Percentiles rank a stretch among this genome's conserved stretches.
These are phyloP conservation scores for Alternaria postmessia DNA, from an alignment of 2,329 filamentous ascomycete species.

Conservation along the genomic window DNA sequence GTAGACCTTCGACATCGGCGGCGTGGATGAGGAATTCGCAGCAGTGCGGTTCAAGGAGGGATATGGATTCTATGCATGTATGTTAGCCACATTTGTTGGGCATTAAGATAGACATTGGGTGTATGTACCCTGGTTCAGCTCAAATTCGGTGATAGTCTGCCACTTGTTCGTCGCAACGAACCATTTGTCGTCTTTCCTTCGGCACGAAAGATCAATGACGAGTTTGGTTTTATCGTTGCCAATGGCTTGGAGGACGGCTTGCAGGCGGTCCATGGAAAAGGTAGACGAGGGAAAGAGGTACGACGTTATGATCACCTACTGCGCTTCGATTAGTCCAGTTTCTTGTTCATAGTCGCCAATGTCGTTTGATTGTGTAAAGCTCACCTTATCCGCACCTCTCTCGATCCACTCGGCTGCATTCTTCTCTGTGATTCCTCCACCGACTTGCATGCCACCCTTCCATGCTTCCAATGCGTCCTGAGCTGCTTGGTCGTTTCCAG, in stretches of 20 bases:
- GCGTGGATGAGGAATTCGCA: slow-evolving; percentile 97
- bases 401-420: slow-evolving; percentile 90
- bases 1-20: slow-evolving; percentile 93
- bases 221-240: slow-evolving; percentile 79
- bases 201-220: slow-evolving; percentile 94
- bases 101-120: no score
- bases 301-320: slow-evolving; percentile 95
- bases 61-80: slow-evolving; percentile 72
- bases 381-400: slow-evolving; percentile 86
- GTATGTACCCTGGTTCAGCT: slow-evolving; percentile 78
- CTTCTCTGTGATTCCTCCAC: slow-evolving; percentile 87
- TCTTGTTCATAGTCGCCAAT: neutral
- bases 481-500: slow-evolving; percentile 83
- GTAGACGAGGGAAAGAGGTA: slow-evolving; percentile 86
- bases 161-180: slow-evolving; percentile 99
- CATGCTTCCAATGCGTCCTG: slow-evolving; percentile 79
- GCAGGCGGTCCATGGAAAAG: slow-evolving; percentile 80
- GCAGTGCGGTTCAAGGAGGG: slow-evolving; percentile 85
- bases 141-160: slow-evolving; percentile 97
- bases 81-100: neutral
- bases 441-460: slow-evolving; percentile 84
- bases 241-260: slow-evolving; percentile 76
- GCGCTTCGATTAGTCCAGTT: slow-evolving; percentile 9
- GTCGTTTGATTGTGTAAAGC: slow-evolving; percentile 23
- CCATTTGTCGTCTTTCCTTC: slow-evolving; percentile 79